Evolutionary conservation across 805 yeast genomes (phyloP).

Genomic region (Kluyveromyces starmeri): DNA sequence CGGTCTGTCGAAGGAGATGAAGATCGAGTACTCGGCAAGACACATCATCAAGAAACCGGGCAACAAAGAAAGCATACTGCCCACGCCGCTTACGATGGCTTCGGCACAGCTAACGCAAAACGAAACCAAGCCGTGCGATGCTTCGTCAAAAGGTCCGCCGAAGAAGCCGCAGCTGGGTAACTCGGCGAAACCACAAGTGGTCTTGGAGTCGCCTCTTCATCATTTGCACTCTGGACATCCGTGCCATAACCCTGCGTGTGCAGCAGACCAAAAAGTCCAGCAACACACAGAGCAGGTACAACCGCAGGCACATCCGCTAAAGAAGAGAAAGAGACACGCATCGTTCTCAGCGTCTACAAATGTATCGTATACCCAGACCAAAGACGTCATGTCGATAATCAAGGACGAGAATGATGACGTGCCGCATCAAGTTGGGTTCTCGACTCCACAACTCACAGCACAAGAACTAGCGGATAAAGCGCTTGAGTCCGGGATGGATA

Average conservation of each 20-base stretch:
- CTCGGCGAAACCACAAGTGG: no score
- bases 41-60: constrained; percentile 33
- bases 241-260: constrained; percentile 5
- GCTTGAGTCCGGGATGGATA: constrained; percentile 20
- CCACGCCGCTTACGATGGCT: constrained; percentile 18
- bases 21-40: constrained; percentile 24
- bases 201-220: no score
- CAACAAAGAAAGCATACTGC: constrained; percentile 32
- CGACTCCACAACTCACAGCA: constrained; percentile 68
- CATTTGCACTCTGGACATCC: no score
- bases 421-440: constrained; percentile 67
- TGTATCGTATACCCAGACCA: constrained; percentile 25
- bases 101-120: not conserved
- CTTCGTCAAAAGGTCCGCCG: no score
- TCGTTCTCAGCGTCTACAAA: constrained; percentile 38
- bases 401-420: constrained; percentile 15
- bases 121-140: not conserved
- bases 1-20: constrained; percentile 12
- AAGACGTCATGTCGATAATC: constrained; percentile 9
- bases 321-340: constrained; percentile 33
- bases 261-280: not conserved
- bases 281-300: constrained; percentile 1
- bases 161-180: no score
- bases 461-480: constrained; percentile 33
- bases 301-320: constrained; percentile 3